Evolutionary conservation across 192 early-diverging fungal genomes (phyloP).

Genomic region (Backusella circina): DNA sequence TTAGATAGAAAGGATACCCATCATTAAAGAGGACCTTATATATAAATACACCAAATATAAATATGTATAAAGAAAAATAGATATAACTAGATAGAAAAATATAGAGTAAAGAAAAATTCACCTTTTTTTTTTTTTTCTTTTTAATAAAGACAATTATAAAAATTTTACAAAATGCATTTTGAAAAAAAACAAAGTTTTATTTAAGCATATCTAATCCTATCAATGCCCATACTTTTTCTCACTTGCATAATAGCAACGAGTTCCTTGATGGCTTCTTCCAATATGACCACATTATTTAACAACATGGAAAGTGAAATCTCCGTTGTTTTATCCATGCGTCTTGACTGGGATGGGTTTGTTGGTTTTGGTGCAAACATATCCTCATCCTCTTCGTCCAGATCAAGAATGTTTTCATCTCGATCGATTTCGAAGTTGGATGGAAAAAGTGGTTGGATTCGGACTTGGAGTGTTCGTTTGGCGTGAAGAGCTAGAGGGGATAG

Average conservation of each 20-base stretch:
- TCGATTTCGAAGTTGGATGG: constrained; percentile 47
- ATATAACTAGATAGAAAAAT: background rate
- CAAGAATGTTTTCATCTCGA: constrained; percentile 33
- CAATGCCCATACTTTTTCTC: constrained; percentile 70
- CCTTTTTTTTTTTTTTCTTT: background rate
- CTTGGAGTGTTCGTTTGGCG: constrained; percentile 35
- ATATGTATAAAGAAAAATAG: background rate
- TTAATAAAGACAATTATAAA: no score
- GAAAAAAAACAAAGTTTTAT: background rate
- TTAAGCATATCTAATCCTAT: constrained; percentile 30
- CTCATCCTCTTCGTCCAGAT: constrained; percentile 40
- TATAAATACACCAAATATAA: background rate
- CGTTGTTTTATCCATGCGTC: constrained; percentile 36
- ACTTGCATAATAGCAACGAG: constrained; percentile 83
- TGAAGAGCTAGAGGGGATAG: constrained; percentile 30
- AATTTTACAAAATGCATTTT: background rate
- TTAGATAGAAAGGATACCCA: background rate
- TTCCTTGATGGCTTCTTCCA: constrained; percentile 93
- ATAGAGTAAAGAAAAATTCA: no score
- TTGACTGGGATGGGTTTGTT: constrained; percentile 29
- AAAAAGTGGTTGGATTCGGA: constrained; percentile 53
- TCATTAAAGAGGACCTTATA: background rate
- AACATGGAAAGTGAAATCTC: constrained; percentile 58
- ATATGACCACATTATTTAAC: constrained; percentile 86
- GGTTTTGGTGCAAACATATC: constrained; percentile 24